Evolutionary conservation across 2,329 filamentous ascomycete genomes (phyloP).

Genomic region (Lojkania enalia): DNA sequence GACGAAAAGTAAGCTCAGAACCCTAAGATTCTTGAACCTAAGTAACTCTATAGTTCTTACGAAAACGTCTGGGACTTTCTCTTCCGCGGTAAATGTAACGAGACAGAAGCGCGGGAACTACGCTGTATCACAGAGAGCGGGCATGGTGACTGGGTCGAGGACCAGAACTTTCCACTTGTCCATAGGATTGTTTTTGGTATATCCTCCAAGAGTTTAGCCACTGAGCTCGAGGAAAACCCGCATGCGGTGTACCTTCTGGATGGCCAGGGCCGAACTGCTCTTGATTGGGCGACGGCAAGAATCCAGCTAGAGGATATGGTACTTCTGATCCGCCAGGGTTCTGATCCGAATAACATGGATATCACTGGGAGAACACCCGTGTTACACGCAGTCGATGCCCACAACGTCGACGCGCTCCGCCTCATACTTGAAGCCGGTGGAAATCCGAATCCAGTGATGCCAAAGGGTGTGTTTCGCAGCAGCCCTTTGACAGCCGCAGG

Average conservation of each 20-base stretch:
- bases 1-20: conserved; percentile 29
- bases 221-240: background rate
- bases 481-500: background rate
- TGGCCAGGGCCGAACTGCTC: conserved; percentile 1
- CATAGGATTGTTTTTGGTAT: conserved; percentile 30
- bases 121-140: conserved; percentile 4
- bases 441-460: background rate
- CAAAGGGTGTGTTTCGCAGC: background rate
- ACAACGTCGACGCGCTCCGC: background rate
- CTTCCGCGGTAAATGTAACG: conserved; percentile 21
- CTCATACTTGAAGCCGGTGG: background rate
- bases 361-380: background rate
- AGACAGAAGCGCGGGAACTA: background rate
- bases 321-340: background rate
- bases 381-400: background rate
- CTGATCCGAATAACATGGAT: conserved; percentile 5
- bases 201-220: conserved; percentile 7
- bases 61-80: conserved; percentile 31
- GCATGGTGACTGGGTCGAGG: conserved; percentile 26
- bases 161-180: conserved; percentile 22
- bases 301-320: background rate
- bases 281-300: conserved; percentile 1
- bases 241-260: background rate
- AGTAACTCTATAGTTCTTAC: conserved; percentile 18
- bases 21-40: conserved; percentile 15